These are phyloP conservation scores for Podaxis carcinomalis DNA, from an alignment of 768 basidiomycete species.

Conservation along the genomic window DNA sequence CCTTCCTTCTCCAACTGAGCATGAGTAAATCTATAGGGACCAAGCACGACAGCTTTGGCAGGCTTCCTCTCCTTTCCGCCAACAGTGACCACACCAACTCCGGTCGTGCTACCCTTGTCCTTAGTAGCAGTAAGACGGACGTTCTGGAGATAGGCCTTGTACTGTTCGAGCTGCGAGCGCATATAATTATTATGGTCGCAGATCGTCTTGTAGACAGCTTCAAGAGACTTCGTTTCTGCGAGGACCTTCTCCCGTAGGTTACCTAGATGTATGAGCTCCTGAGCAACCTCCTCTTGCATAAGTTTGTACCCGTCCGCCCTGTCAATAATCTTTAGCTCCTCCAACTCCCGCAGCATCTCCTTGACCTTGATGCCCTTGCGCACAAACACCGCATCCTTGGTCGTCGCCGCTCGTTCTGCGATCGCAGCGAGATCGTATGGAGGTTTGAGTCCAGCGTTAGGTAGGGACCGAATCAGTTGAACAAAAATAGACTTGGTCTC, in stretches of 20 bases:
- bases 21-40: conserved; percentile 97
- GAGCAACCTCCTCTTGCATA: conserved; percentile 96
- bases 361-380: conserved; percentile 99
- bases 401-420: conserved; percentile 94
- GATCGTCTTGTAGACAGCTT: conserved; percentile 99
- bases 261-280: conserved; percentile 93
- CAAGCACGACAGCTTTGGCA: conserved; percentile 78
- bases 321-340: conserved; percentile 86
- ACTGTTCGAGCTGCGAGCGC: conserved; percentile 94
- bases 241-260: conserved; percentile 95
- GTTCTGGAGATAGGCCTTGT: conserved; percentile 98
- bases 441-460: conserved; percentile 73
- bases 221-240: conserved; percentile 86
- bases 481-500: conserved; percentile 99
- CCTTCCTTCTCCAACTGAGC: conserved; percentile 98
- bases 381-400: conserved; percentile 94
- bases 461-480: conserved; percentile 93
- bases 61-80: conserved; percentile 98
- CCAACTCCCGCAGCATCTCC: conserved; percentile 96
- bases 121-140: conserved; percentile 87
- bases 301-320: conserved; percentile 80
- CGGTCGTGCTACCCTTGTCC: conserved; percentile 83
- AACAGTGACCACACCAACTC: conserved; percentile 91
- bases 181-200: conserved; percentile 99
- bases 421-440: conserved; percentile 87